Percentiles rank a stretch among this genome's conserved stretches.
These are phyloP conservation scores for Phytopythium ostracodes DNA, from an alignment of 352 stramenopile species.

Conservation along the genomic window DNA sequence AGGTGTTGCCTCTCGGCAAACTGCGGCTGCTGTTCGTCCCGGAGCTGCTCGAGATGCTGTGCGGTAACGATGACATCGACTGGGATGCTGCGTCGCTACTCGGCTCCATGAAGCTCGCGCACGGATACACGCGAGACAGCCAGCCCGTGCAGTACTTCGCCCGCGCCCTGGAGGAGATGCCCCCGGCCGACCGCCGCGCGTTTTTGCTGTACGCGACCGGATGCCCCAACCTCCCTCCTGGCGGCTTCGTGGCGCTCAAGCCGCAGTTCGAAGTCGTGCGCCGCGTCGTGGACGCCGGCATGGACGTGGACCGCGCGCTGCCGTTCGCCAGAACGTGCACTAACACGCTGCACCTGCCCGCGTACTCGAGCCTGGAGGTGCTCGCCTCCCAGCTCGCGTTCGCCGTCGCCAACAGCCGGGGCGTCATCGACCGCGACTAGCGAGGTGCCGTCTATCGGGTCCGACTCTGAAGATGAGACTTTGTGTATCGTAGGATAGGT, in stretches of 20 bases:
- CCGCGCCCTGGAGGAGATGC: constrained; percentile 68
- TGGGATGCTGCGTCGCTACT: constrained; percentile 64
- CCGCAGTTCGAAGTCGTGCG: constrained; percentile 81
- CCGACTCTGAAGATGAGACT: too few relatives aligned
- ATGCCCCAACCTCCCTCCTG: constrained; percentile 74
- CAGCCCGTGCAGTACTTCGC: constrained; percentile 65
- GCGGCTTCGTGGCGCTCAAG: constrained; percentile 62
- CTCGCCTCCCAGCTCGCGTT: constrained; percentile 61
- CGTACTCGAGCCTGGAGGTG: constrained; percentile 71
- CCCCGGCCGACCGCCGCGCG: constrained; percentile 42
- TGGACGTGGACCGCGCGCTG: constrained; percentile 69
- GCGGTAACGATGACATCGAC: constrained; percentile 65
- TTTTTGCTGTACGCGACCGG: constrained; percentile 83
- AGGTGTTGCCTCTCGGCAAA: constrained; percentile 70
- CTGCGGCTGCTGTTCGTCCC: constrained; percentile 64
- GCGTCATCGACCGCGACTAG: constrained; percentile 85
- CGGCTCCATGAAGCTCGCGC: constrained; percentile 72
- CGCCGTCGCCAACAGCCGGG: constrained; percentile 74
- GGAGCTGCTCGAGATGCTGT: constrained; percentile 64
- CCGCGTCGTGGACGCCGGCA: constrained; percentile 55
- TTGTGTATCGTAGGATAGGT: too few relatives aligned
- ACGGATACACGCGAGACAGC: constrained; percentile 81
- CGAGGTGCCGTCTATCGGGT: not conserved
- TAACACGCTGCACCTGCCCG: constrained; percentile 81
- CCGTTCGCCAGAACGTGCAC: constrained; percentile 85